Base-by-base conservation (phyloP, 768 basidiomycete genomes). In the Kwoniella botswanensis region DNA sequence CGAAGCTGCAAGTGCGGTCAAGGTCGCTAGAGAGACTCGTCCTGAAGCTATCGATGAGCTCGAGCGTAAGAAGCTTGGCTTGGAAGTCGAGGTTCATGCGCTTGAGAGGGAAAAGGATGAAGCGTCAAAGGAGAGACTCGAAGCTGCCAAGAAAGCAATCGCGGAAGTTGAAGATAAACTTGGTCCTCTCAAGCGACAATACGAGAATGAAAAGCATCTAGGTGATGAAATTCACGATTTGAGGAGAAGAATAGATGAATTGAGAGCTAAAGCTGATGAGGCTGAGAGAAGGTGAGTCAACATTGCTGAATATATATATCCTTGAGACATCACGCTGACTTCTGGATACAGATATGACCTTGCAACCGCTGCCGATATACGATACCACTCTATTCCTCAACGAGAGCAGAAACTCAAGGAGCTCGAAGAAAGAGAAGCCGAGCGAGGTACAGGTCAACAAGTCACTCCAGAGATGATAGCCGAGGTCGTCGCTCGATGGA, bases 41-140 rank as follows among this genome's bases (percentile, higher is more conserved):
- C 96, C 96, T 0, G 96, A 98, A 84, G 91, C 88, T 3, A 92
- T 98, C 77, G 96, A 98, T 85, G 90, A 90, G 74, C 87, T 98
- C 18, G 93, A 96, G 79, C 90, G 94, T 21, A 88, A 87, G 63
- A 94, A 92, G 82, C 88, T 98, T 42, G 93, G 96, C 79, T 87
- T 98, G 35, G 92, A 98, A 79, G 90, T 98, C 21, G 96, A 97
- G 81, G 92, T 97, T 22, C 94, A 97, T 81, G 96, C 96, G 11
- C 85, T 98, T 63, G 92, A 94, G 81, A 89, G 94, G 58, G 94
- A 97, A 83, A 95, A 93, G 82, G 94, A 97, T 70, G 81, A 88
- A 4, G 92, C 92, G 4, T 94, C 92, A 77, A 92, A 92, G 83
- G 93, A 94, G 68, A 88, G 93, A 13, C 86, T 96, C 12, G 86